Evolutionary conservation across 2,329 filamentous ascomycete genomes (phyloP).

Genomic region (Epichloe glyceriae): DNA sequence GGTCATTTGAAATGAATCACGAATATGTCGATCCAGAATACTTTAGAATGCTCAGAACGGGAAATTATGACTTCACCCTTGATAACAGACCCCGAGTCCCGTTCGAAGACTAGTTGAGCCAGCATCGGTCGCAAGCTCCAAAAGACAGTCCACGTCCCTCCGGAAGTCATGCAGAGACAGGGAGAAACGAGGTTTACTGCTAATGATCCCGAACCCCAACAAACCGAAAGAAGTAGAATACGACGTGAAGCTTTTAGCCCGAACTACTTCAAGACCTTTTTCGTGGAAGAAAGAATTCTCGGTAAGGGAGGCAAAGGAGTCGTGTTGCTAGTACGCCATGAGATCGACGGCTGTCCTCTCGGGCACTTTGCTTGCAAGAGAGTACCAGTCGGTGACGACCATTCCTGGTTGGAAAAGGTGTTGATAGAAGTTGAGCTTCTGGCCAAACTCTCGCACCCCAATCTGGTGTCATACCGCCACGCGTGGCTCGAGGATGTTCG

Average conservation of each 20-base stretch:
- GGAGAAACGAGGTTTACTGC: conserved; percentile 37
- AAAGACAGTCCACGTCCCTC: conserved; percentile 8
- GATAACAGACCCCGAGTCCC: conserved; percentile 37
- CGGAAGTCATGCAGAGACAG: conserved; percentile 10
- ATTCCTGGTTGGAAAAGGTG: conserved; percentile 89
- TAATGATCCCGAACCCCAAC: conserved; percentile 36
- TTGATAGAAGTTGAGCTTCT: conserved; percentile 86
- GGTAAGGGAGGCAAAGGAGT: conserved; percentile 90
- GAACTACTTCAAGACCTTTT: conserved; percentile 87
- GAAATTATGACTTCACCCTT: conserved; percentile 31
- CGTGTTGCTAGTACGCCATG: conserved; percentile 82
- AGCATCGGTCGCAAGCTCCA: conserved; percentile 16
- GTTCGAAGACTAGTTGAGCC: conserved; percentile 40
- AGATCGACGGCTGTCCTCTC: conserved; percentile 77
- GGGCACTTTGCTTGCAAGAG: conserved; percentile 95
- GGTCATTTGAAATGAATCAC: conserved; percentile 23
- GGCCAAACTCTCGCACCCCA: conserved; percentile 83
- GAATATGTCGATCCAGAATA: conserved; percentile 84
- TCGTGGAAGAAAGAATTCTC: conserved; percentile 75
- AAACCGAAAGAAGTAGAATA: conserved; percentile 52
- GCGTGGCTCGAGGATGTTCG: conserved; percentile 90
- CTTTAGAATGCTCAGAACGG: conserved; percentile 76
- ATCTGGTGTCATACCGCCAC: conserved; percentile 91
- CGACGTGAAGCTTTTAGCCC: conserved; percentile 78
- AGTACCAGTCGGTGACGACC: conserved; percentile 88